phyloP scores from a whole-genome alignment of 2,329 filamentous ascomycete species.

The Cryphonectria naterciae region DNA sequence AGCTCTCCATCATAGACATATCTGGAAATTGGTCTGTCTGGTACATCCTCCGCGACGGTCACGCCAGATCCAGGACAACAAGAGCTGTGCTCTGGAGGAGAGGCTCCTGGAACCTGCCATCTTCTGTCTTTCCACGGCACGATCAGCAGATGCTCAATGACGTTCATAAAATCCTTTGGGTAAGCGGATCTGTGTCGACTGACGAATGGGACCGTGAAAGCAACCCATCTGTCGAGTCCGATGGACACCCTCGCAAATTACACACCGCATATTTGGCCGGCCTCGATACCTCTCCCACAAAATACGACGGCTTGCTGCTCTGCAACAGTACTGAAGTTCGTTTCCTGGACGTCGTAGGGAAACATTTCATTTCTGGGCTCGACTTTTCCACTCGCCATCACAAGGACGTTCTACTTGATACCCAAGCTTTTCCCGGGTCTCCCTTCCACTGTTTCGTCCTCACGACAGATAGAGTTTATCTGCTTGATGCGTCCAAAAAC shows the following conservation, averaged over 20 bases:
- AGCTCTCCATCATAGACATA: conserved; percentile 69
- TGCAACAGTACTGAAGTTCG: conserved; percentile 23
- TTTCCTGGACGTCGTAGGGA: conserved; percentile 21
- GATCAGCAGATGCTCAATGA: conserved; percentile 37
- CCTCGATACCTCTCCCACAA: conserved; percentile 1
- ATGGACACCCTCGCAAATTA: neutral
- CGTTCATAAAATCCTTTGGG: conserved; percentile 50
- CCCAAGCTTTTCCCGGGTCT: conserved; percentile 52
- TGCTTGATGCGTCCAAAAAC: conserved; percentile 46
- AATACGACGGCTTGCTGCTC: conserved; percentile 24
- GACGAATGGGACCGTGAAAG: conserved; percentile 34
- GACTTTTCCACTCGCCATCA: conserved; percentile 35
- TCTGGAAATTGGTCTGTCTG: conserved; percentile 70
- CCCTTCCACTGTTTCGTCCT: conserved; percentile 60
- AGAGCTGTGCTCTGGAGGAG: conserved; percentile 36
- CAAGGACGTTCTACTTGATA: conserved; percentile 57
- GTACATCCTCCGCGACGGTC: conserved; percentile 53
- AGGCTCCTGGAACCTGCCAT: conserved; percentile 8
- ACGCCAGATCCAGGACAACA: conserved; percentile 40
- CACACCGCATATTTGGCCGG: conserved; percentile 15
- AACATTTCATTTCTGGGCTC: conserved; percentile 24
- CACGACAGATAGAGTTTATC: conserved; percentile 56
- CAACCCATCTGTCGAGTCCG: conserved; percentile 19
- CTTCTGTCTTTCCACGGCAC: conserved; percentile 37
- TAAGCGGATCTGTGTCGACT: conserved; percentile 6